A percentile compares a stretch with the other conserved stretches of the same genome.
Evolutionary conservation across 257 asterid genomes (phyloP).

Genomic region (Solanum medicagineum): DNA sequence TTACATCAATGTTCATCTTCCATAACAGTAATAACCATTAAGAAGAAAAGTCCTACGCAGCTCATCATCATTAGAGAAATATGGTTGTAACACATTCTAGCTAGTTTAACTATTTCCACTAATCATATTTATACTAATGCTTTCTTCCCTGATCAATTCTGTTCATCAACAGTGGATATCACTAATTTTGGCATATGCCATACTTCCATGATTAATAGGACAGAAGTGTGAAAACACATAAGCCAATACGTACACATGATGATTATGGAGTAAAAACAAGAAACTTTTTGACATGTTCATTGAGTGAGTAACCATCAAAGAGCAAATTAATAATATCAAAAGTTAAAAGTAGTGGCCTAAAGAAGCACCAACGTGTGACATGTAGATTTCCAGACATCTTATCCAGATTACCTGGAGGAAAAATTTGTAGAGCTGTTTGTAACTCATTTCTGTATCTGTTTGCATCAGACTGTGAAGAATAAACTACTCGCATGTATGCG

Average conservation of each 20-base stretch:
- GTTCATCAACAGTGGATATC: background rate
- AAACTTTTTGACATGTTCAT: background rate
- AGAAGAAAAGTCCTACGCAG: background rate
- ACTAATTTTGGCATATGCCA: background rate
- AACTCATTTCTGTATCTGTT: conserved; percentile 7
- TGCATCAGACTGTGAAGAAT: background rate
- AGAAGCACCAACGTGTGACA: background rate
- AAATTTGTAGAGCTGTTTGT: conserved; percentile 1
- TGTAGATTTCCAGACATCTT: background rate
- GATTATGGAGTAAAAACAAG: background rate
- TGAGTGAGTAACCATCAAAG: background rate
- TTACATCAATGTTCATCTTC: background rate
- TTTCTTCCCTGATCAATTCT: background rate
- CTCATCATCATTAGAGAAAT: background rate
- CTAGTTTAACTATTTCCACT: background rate
- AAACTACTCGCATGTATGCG: conserved; percentile 10
- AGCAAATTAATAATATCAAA: background rate
- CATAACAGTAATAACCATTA: background rate
- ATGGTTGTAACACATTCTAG: background rate
- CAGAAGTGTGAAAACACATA: background rate
- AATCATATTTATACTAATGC: background rate
- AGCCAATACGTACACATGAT: background rate
- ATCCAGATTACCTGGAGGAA: conserved; percentile 5
- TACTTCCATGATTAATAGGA: background rate
- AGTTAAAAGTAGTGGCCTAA: background rate